These are phyloP conservation scores for Chytriomyces confervae DNA, from an alignment of 192 early-diverging fungal genomes.

Conservation along the genomic window DNA sequence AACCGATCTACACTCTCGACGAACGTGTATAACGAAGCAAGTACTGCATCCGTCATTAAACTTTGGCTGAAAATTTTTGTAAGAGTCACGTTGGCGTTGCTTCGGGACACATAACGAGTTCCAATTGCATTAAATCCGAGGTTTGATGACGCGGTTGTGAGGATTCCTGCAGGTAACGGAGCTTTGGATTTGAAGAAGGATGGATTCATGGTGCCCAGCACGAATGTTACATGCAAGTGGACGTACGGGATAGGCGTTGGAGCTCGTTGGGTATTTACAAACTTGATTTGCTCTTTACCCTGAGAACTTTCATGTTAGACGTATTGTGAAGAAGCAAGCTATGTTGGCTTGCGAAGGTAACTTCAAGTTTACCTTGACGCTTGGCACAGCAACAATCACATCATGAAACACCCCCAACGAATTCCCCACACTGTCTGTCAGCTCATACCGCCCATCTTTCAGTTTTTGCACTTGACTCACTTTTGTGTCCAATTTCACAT, in stretches of 20 bases:
- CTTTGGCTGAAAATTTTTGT: constrained; percentile 65
- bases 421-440: constrained; percentile 43
- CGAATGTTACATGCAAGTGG: constrained; percentile 65
- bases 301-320: neutral
- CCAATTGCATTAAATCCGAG: constrained; percentile 52
- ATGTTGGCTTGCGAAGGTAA: too few species aligned
- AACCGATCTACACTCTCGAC: constrained; percentile 59
- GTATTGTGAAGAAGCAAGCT: too few species aligned
- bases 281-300: constrained; percentile 4
- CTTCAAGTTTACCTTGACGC: constrained; percentile 39
- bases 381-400: constrained; percentile 66
- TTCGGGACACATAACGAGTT: constrained; percentile 35
- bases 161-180: constrained; percentile 52
- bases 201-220: constrained; percentile 58
- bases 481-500: constrained; percentile 56
- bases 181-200: constrained; percentile 51
- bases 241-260: constrained; percentile 22
- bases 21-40: constrained; percentile 53
- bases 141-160: constrained; percentile 47
- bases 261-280: neutral
- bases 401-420: constrained; percentile 58
- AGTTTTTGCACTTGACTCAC: constrained; percentile 1
- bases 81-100: constrained; percentile 53
- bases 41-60: constrained; percentile 44
- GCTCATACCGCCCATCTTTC: neutral